phyloP scores from a whole-genome alignment of 2,329 filamentous ascomycete genomes.

The Alternaria rosae region DNA sequence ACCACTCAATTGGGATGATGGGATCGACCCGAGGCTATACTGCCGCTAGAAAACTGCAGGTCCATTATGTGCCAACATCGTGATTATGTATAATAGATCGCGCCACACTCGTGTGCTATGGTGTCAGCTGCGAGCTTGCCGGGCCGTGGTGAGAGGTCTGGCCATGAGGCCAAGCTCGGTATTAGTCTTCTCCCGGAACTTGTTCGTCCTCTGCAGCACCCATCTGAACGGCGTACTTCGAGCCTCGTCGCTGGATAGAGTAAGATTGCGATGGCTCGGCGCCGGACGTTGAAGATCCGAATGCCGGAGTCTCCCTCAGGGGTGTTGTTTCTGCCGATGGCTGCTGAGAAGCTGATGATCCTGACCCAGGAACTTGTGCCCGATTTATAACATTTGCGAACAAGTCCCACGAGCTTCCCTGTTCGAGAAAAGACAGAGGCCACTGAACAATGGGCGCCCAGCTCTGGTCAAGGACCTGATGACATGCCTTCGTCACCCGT shows the following conservation, averaged over 20 bases:
- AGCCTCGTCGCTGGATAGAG: not conserved
- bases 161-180: not conserved
- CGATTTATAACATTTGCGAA: conserved; percentile 5
- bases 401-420: conserved; percentile 11
- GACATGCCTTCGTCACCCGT: conserved; percentile 34
- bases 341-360: conserved; percentile 10
- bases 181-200: not conserved
- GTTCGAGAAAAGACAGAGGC: conserved; percentile 32
- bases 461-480: conserved; percentile 28
- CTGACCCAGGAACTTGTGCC: not conserved
- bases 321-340: conserved; percentile 5
- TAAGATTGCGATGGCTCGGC: not conserved
- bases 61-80: not conserved
- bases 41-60: conserved; percentile 5
- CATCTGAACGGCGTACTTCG: not conserved
- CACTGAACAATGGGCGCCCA: conserved; percentile 38
- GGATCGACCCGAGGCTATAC: conserved; percentile 2
- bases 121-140: not conserved
- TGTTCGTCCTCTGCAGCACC: not conserved
- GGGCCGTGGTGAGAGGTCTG: not conserved
- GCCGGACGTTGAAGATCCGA: not conserved
- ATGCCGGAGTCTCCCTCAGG: not conserved
- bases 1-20: not conserved
- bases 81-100: not conserved
- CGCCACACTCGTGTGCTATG: not conserved